Percentiles rank a stretch among this genome's conserved stretches.
Evolutionary conservation across 345 rosid genomes (phyloP).

Genomic region (Hevea brasiliensis): DNA sequence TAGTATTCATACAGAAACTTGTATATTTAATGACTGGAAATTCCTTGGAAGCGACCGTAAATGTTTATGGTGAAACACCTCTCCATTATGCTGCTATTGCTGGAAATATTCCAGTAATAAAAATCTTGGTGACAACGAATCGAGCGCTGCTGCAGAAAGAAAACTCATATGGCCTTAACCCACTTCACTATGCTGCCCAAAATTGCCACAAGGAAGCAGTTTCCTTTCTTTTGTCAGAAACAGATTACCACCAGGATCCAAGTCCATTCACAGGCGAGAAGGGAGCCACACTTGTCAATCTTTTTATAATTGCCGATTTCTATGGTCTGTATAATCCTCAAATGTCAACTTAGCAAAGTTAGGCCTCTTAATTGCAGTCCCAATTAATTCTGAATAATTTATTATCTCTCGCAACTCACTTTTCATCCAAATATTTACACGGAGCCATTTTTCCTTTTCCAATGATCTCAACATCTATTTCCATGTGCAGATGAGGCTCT

Average conservation of each 20-base stretch:
- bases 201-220: background rate
- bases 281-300: constrained; percentile 4
- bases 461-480: no score
- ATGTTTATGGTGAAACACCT: background rate
- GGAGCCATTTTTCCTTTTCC: no score
- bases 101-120: background rate
- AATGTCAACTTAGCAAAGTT: no score
- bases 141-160: background rate
- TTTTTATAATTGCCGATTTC: constrained; percentile 5
- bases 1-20: background rate
- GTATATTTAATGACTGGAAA: background rate
- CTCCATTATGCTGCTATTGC: constrained; percentile 13
- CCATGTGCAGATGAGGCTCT: background rate
- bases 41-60: background rate
- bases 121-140: background rate
- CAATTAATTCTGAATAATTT: no score
- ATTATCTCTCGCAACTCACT: no score
- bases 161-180: rapidly evolving
- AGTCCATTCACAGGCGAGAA: background rate
- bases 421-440: no score
- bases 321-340: constrained; percentile 4
- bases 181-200: constrained; percentile 10
- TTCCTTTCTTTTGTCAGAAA: background rate
- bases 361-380: no score
- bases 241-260: no score